These are phyloP conservation scores for Sisymbrium altissimum DNA, from an alignment of 345 rosid species.

Conservation along the genomic window DNA sequence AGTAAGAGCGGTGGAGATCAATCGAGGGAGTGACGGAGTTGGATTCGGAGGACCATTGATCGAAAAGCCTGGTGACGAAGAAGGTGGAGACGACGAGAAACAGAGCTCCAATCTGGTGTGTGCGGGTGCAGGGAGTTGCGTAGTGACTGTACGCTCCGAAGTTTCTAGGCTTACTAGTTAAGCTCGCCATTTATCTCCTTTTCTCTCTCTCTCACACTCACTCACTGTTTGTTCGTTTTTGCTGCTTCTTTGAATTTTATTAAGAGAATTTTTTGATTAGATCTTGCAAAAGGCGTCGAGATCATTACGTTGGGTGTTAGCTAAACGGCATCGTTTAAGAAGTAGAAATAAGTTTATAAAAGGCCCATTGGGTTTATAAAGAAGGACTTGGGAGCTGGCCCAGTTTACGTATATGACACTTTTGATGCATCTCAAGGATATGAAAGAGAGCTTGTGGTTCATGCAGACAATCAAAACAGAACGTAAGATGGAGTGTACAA, in stretches of 20 bases:
- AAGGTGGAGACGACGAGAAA: conserved; percentile 66
- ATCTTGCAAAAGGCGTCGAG: conserved; percentile 10
- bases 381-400: neutral
- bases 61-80: conserved; percentile 76
- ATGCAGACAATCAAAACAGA: too few relatives aligned
- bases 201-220: neutral
- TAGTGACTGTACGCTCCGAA: conserved; percentile 41
- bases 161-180: conserved; percentile 44
- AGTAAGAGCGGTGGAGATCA: conserved; percentile 16
- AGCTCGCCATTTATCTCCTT: conserved; percentile 38
- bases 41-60: conserved; percentile 52
- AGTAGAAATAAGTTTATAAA: neutral
- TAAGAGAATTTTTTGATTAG: neutral
- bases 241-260: neutral
- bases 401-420: neutral
- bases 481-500: too few relatives aligned
- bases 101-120: conserved; percentile 88
- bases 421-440: too few relatives aligned
- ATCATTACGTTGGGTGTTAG: neutral
- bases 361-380: neutral
- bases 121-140: conserved; percentile 67
- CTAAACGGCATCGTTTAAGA: neutral
- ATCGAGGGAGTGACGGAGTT: conserved; percentile 17
- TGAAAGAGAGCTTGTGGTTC: too few relatives aligned
- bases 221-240: neutral